Evolutionary conservation across 306 rosid species (phyloP).

Genomic region (Cucumis hystrix): DNA sequence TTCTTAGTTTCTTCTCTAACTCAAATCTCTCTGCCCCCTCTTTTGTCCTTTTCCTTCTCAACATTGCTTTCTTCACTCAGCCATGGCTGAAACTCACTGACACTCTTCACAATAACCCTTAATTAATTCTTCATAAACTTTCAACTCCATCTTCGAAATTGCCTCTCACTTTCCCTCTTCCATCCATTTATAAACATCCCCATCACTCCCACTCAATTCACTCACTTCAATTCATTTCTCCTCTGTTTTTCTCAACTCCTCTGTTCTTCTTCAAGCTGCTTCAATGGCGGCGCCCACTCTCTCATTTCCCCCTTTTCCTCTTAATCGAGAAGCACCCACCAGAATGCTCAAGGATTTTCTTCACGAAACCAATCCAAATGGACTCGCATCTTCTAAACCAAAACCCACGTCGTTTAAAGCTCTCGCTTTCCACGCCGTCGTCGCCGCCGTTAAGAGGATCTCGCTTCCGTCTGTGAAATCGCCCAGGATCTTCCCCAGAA

Average conservation of each 20-base stretch:
- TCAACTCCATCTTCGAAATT: background rate
- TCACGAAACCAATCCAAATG: background rate
- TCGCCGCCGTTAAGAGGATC: constrained; percentile 34
- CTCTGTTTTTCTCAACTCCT: background rate
- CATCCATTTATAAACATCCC: background rate
- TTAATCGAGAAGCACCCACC: background rate
- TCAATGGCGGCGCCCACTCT: background rate
- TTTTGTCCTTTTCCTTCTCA: background rate
- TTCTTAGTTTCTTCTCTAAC: background rate
- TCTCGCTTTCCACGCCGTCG: constrained; percentile 27
- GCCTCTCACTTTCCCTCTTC: background rate
- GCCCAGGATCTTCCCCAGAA: constrained; percentile 29
- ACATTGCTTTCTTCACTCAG: background rate
- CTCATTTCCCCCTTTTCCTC: constrained; percentile 1
- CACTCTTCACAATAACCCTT: background rate
- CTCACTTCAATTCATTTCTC: background rate
- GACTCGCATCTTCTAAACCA: too few relatives aligned
- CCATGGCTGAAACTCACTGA: background rate
- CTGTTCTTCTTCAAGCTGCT: background rate
- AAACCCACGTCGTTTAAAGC: background rate
- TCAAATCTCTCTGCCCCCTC: background rate
- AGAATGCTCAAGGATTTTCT: constrained; percentile 66
- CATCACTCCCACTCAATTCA: background rate
- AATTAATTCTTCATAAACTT: background rate
- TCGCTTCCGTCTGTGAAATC: constrained; percentile 28